Base-by-base conservation (phyloP, 805 yeast genomes). In the Myxozyma kluyveri region DNA sequence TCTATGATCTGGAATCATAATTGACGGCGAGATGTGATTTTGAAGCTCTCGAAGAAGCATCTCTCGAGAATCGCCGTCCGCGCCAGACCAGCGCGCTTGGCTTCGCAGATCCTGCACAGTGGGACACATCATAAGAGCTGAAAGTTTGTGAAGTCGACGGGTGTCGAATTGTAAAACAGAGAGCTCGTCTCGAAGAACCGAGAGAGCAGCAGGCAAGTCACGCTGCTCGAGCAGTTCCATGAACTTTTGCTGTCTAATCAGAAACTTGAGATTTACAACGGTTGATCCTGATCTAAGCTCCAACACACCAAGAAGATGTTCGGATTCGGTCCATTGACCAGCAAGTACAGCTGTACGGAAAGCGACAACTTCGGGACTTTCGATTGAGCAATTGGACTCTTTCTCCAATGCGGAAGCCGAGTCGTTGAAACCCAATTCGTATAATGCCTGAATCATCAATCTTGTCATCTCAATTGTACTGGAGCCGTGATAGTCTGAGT, bases 1-100 rank as follows among this genome's bases (percentile, higher is more conserved):
- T 27, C 87, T 67, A 26, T 72, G 73, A 45, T 76, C 72, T 0
- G 87, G 82, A 2, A 79, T 75, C 68, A 79, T 67, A 45, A 75
- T 75, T 46, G 75, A 72, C 0, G 85, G 77, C 12, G 81, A 75
- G 18, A 83, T 71, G 58, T 70, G 70, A 32, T 67, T 63, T 33
- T 79, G 70, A 1, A 83, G 71, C 36, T 72, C 71, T 6, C 69
- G 65, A 5, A 79, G 63, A 31, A 82, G 58, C 4, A 59, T 38
- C 10, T 63, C 62, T 50, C 86, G 68, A 6, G 84, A 73, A 12
- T 53, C 42, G 22, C 70, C 69, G 49, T 12, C 46, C 24, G 45
- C 45, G 62, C 74, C 68, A 47, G 63, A 54, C 69, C 70, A 47
- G 55, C 64, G 36, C 61, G 71, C 65, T 60, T 60, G 54, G 50